Percentiles rank a stretch among this genome's conserved stretches.
Evolutionary conservation across 768 basidiomycete species (phyloP).

Genomic region (Hysterangium stoloniferum): DNA sequence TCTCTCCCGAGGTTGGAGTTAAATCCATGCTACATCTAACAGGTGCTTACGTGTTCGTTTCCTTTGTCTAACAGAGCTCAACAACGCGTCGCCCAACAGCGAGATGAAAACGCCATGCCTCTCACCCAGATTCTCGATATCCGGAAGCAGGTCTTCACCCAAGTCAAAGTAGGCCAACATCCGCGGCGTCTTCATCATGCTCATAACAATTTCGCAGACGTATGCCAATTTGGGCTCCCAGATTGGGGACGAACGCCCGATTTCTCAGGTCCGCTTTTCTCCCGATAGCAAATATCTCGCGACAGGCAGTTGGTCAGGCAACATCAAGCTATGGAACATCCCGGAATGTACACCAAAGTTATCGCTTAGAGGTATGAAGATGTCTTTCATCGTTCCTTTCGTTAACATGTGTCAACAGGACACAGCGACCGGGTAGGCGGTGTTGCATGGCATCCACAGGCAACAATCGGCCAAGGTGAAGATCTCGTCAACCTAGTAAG

Average conservation of each 20-base stretch:
- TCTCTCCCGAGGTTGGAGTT: conserved; percentile 91
- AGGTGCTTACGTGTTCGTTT: conserved; percentile 68
- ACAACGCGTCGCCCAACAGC: conserved; percentile 88
- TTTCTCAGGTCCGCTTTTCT: conserved; percentile 90
- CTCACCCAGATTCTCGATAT: conserved; percentile 86
- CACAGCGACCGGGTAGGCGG: conserved; percentile 91
- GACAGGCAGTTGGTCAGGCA: conserved; percentile 95
- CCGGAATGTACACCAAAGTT: conserved; percentile 79
- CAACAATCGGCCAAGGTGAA: conserved; percentile 63
- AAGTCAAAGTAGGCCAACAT: conserved; percentile 66
- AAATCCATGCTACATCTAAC: conserved; percentile 42
- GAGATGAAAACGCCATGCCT: conserved; percentile 80
- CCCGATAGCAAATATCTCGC: conserved; percentile 85
- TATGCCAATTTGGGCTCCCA: conserved; percentile 93
- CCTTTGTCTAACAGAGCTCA: conserved; percentile 73
- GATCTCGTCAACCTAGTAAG: conserved; percentile 78
- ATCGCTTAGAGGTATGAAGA: conserved; percentile 57
- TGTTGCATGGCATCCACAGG: conserved; percentile 95
- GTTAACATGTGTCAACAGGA: conserved; percentile 33
- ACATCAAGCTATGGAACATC: conserved; percentile 91
- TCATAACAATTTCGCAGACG: conserved; percentile 48
- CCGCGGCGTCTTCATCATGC: too few relatives aligned
- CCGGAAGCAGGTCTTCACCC: conserved; percentile 80
- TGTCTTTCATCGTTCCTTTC: background rate
- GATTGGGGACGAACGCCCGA: conserved; percentile 93